Base-by-base conservation (phyloP, 2,329 filamentous ascomycete genomes). In the Davidsoniella australis region DNA sequence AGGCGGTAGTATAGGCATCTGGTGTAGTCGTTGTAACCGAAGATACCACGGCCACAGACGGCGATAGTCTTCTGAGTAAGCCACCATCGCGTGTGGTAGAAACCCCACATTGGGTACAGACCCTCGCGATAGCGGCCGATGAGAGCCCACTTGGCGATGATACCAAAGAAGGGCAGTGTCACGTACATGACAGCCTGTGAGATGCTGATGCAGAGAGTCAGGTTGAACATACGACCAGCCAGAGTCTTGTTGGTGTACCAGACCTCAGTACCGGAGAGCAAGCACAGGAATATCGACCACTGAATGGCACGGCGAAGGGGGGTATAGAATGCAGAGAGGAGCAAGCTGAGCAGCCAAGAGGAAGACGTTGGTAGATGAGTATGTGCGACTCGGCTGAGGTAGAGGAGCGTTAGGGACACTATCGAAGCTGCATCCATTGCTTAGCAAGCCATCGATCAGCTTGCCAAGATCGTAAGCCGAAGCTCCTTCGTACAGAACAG, bases 71-170 rank as follows among this genome's bases (percentile, higher is more conserved):
- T 76, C 56, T 76, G 68, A 1, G 68, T 67, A 49, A 76, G 55
- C 73, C 73, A 77, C 73, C 73, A 77, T 7, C 71, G 64, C 0
- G 70, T 75, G 57, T 76, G 73, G 55, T 76, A 76, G 1, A 57
- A 53, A 1, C 71, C 72, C 73, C 73, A 77, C 73, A 77, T 77
- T 2, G 73, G 72, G 55, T 71, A 75, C 2, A 74, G 57, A 0
- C 73, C 73, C 56, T 72, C 66, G 36, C 61, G 63, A 56, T 73
- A 70, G 1, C 66, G 65, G 9, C 73, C 73, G 40, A 76, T 69
- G 47, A 76, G 62, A 5, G 70, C 41, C 73, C 73, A 76, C 57
- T 76, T 76, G 45, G 66, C 62, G 2, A 61, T 39, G 20, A 76
- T 72, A n/a, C 66, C 71, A 18, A 68, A 38, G 23, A 68, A 58